These are phyloP conservation scores for Xylaria intraflava DNA, from an alignment of 495 filamentous ascomycete species.

Conservation along the genomic window DNA sequence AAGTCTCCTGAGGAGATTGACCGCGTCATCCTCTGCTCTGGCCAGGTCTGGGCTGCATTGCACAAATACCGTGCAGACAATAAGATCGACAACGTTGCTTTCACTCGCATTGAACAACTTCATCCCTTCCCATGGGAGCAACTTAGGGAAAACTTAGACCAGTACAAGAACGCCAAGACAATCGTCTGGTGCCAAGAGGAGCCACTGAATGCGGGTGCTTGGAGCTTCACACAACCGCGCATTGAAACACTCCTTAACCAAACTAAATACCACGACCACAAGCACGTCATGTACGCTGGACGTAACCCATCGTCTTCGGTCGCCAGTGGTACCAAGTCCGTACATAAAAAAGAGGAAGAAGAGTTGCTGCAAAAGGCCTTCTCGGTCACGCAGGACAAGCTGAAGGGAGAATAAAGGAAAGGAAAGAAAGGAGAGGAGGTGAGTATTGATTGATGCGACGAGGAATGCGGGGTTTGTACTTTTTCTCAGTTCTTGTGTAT, in stretches of 20 bases:
- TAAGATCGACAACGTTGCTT: slow-evolving; percentile 77
- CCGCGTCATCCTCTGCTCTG: slow-evolving; percentile 88
- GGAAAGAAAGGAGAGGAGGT: neutral
- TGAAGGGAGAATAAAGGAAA: slow-evolving; percentile 57
- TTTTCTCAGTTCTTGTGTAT: slow-evolving; percentile 25
- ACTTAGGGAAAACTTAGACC: slow-evolving; percentile 90
- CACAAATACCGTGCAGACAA: slow-evolving; percentile 83
- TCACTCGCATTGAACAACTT: slow-evolving; percentile 94
- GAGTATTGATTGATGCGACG: slow-evolving; percentile 10
- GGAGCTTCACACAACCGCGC: slow-evolving; percentile 90
- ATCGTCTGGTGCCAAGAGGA: slow-evolving; percentile 97
- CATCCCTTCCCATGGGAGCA: slow-evolving; percentile 98
- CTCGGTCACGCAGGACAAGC: slow-evolving; percentile 55
- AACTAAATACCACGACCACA: slow-evolving; percentile 81
- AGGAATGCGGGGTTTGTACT: slow-evolving; percentile 20
- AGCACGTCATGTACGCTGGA: slow-evolving; percentile 96
- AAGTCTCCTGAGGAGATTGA: slow-evolving; percentile 81
- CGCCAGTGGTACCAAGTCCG: slow-evolving; percentile 83
- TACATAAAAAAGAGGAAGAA: slow-evolving; percentile 89
- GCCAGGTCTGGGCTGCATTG: slow-evolving; percentile 87
- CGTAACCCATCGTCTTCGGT: slow-evolving; percentile 84
- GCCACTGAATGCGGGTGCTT: slow-evolving; percentile 91
- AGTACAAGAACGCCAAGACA: slow-evolving; percentile 91
- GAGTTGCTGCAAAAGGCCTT: slow-evolving; percentile 75
- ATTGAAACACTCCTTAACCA: slow-evolving; percentile 92